Conservation (phyloP, 2,329 filamentous ascomycete genomes). For the Furcasterigmium sp. region DNA sequence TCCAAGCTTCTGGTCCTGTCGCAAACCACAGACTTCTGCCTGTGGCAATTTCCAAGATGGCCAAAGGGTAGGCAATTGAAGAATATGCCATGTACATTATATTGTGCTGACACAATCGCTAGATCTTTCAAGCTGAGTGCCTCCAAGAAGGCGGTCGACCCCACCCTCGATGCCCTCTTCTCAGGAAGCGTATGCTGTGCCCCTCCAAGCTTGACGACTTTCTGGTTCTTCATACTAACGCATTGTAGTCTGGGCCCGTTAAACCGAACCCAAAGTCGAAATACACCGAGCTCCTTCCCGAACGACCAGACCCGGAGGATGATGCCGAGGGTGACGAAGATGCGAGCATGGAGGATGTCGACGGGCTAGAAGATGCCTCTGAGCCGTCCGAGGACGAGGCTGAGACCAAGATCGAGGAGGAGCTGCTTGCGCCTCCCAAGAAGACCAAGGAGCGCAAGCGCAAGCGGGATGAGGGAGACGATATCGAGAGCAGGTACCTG, state of each 20-base stretch:
- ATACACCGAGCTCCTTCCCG: constrained; percentile 31
- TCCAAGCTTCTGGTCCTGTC: background rate
- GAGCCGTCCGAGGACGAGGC: constrained; percentile 11
- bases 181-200: constrained; percentile 59
- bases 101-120: constrained; percentile 10
- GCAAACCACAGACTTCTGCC: background rate
- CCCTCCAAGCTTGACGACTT: background rate
- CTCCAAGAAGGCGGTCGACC: constrained; percentile 57
- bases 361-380: constrained; percentile 9
- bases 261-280: constrained; percentile 37
- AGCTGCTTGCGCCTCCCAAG: constrained; percentile 29
- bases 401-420: constrained; percentile 34
- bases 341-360: constrained; percentile 20
- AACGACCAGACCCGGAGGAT: constrained; percentile 24
- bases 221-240: constrained; percentile 10
- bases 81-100: background rate
- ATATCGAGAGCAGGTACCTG: constrained; percentile 67
- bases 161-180: constrained; percentile 65
- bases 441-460: constrained; percentile 52
- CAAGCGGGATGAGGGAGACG: constrained; percentile 64
- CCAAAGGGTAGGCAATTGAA: constrained; percentile 15
- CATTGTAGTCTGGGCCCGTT: constrained; percentile 44
- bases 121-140: constrained; percentile 26
- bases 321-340: constrained; percentile 21
- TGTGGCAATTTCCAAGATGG: constrained; percentile 6